Base-by-base conservation (phyloP, 257 asterid genomes). In the Mitragyna speciosa region DNA sequence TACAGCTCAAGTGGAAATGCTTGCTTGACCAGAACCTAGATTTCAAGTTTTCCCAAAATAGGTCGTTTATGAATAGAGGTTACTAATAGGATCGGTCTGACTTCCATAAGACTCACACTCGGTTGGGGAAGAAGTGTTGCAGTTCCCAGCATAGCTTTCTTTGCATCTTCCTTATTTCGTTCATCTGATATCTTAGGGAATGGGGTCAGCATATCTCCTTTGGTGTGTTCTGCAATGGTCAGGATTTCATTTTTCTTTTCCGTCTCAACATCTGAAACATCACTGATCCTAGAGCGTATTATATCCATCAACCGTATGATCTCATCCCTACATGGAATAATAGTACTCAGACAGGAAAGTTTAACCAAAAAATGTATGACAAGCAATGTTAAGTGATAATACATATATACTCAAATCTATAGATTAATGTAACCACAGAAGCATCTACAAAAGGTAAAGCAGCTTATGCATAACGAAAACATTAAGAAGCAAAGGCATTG, bases 271-370 rank as follows among this genome's bases (percentile, higher is more conserved):
- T 84, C 86, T 79, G 82, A 52, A 56, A 9, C 64, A 67, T 73
- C 75, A 58, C 51, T 39, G 78, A 78, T 86, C 81, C 87, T 86
- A n/a, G 96, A 88, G 68, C 82, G 88, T 69, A 94, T 80, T 85
- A 94, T 85, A 78, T 86, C 93, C 77, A 85, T 77, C 89, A 94
- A 88, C 84, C 81, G 91, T 76, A 73, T 75, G 76, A 91, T 84
- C 86, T 94, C 97, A 78, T 87, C 97, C 90, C 98, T 94, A 84
- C 89, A 87, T 70, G 33, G 28, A 80, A 70, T 65, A 41, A 56
- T 65, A 80, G 48, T 66, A 72, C 66, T 49, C 28, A 47, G 26
- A 26, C 22, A 16, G 41, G 43, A 48, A n/a, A 63, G 30, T 63
- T 12, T 39, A 52, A 67, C 17, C 20, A 67, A n/a, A 64, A 48